Evolutionary conservation across 2,329 filamentous ascomycete genomes (phyloP).

Genomic region (Fusarium acutatum): DNA sequence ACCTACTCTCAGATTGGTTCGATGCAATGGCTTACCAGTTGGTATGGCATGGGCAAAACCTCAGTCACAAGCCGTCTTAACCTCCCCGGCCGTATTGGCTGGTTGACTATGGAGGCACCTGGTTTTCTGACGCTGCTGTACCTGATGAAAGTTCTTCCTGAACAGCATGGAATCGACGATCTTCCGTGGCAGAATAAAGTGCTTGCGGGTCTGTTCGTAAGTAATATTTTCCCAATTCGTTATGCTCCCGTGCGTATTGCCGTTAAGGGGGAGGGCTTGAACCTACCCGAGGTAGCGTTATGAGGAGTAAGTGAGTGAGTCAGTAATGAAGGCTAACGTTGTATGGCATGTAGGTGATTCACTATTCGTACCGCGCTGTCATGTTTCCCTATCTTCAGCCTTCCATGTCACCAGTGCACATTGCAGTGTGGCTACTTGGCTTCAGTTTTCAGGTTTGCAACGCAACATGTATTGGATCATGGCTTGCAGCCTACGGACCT

Average conservation of each 20-base stretch:
- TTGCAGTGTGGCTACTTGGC: constrained; percentile 70
- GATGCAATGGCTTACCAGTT: constrained; percentile 78
- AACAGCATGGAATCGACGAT: constrained; percentile 62
- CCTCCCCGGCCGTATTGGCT: constrained; percentile 86
- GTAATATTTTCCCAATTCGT: constrained; percentile 36
- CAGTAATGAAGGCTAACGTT: neutral
- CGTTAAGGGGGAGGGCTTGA: constrained; percentile 17
- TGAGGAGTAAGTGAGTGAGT: neutral
- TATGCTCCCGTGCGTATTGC: constrained; percentile 11
- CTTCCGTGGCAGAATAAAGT: constrained; percentile 82
- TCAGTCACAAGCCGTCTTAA: constrained; percentile 79
- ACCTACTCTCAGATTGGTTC: constrained; percentile 67
- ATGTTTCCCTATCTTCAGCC: constrained; percentile 85
- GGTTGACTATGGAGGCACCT: constrained; percentile 87
- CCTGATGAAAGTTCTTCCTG: constrained; percentile 75
- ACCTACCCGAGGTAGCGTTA: constrained; percentile 5
- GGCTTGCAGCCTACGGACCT: constrained; percentile 83
- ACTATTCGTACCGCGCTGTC: constrained; percentile 91
- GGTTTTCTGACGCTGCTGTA: constrained; percentile 83
- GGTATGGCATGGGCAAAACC: constrained; percentile 94
- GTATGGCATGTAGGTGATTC: constrained; percentile 65
- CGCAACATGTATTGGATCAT: constrained; percentile 78
- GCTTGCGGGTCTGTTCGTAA: constrained; percentile 72
- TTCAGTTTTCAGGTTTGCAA: constrained; percentile 82
- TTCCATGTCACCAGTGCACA: constrained; percentile 90